Base-by-base conservation (phyloP, 1,139 yeast genomes). In the Kurtzmaniella quercitrusa region DNA sequence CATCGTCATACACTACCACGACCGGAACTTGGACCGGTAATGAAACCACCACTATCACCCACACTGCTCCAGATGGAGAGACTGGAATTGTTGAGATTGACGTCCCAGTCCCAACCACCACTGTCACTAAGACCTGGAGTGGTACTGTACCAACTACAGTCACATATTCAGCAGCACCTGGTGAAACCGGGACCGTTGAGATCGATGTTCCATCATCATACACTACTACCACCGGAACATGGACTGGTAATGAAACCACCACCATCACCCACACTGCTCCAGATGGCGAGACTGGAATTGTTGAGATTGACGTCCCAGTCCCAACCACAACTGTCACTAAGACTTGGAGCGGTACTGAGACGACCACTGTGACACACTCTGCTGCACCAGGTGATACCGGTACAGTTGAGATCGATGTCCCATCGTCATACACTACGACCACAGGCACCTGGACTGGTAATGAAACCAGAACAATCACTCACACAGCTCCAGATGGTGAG, bases 1-100 rank as follows among this genome's bases (percentile, higher is more conserved):
- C 57, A 14, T 34, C 44, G 11, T 46, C 51, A 19, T 37, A 31
- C 7, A 40, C 34, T 11, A 51, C 52, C 2, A 31, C 38, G 7
- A 48, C 57, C 14, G 16, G 29, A 2, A 45, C 49, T 2, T 48
- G 49, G 50, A 41, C 51, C 15, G 47, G 48, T 5, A 15, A 42
- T 12, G 41, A 27, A 12, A 38, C 42, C 21, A 42, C 45, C 18
- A 44, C 46, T 19, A 42, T 40, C 18, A 40, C 42, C 7, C 38
- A 25, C 4, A 25, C 40, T 15, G 46, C 43, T 37, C 21, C 44
- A 14, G 16, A 34, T 12, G 46, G 48, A 12, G 52, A 47, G 9
- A 56, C 59, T 3, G 49, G 45, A n/a, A 56, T 58, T 1, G 51
- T 50, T 12, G 42, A 48, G 38, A 46, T 50, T 17, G 51, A 52